phyloP scores from a whole-genome alignment of 768 basidiomycete genomes.

The Hericium rajendrae region DNA sequence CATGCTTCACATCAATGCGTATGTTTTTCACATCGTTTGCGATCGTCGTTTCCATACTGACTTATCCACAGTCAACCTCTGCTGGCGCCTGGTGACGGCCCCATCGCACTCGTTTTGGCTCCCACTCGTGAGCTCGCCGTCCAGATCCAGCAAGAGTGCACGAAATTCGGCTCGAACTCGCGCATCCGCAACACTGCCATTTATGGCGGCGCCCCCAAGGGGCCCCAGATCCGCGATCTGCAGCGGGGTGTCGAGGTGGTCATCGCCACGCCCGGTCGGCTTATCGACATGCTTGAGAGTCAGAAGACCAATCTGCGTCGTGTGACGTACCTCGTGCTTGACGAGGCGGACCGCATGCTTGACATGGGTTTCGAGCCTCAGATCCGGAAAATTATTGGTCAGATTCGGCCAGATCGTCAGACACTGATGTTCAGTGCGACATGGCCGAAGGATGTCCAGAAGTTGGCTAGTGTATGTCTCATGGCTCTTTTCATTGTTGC shows the following conservation, averaged over 20 bases:
- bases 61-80: constrained; percentile 66
- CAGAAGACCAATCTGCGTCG: constrained; percentile 95
- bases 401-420: constrained; percentile 96
- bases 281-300: constrained; percentile 98
- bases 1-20: constrained; percentile 99
- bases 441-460: constrained; percentile 99
- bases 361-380: constrained; percentile 99
- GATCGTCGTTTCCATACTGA: constrained; percentile 6
- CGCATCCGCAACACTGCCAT: constrained; percentile 98
- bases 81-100: constrained; percentile 88
- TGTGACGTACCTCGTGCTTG: constrained; percentile 96
- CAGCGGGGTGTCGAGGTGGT: constrained; percentile 96
- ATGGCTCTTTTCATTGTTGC: not conserved
- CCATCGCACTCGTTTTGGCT: constrained; percentile 92
- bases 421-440: constrained; percentile 99
- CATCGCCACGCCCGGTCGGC: constrained; percentile 98
- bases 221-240: constrained; percentile 94
- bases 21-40: constrained; percentile 12
- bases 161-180: constrained; percentile 95
- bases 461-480: constrained; percentile 69
- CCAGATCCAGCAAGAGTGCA: constrained; percentile 97
- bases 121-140: constrained; percentile 98
- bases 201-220: constrained; percentile 98
- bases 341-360: constrained; percentile 99
- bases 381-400: constrained; percentile 94